Percentiles rank a stretch among this genome's conserved stretches.
Evolutionary conservation across 1,284 basidiomycete species (phyloP).

Genomic region (Vanrija humicola): DNA sequence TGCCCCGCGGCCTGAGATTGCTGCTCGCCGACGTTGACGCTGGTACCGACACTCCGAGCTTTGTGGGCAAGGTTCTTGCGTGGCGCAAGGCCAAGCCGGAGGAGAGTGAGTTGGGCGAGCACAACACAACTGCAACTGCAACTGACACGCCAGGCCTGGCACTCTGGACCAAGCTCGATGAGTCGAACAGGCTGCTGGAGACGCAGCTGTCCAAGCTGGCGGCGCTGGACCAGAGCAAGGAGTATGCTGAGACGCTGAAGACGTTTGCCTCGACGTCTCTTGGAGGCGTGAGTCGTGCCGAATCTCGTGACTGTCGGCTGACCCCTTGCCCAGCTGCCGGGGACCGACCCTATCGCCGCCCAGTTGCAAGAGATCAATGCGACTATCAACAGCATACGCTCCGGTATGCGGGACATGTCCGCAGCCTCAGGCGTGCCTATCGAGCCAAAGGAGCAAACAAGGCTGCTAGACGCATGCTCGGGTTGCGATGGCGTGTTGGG

Average conservation of each 20-base stretch:
- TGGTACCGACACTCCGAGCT: conserved; percentile 86
- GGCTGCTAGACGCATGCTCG: conserved; percentile 76
- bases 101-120: conserved; percentile 53
- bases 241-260: conserved; percentile 30
- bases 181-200: conserved; percentile 38
- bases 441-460: conserved; percentile 84
- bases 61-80: conserved; percentile 79
- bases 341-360: not conserved
- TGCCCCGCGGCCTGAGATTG: conserved; percentile 74
- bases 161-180: conserved; percentile 67
- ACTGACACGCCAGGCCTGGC: conserved; percentile 54
- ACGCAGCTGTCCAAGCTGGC: conserved; percentile 31
- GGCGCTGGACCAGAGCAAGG: conserved; percentile 31
- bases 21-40: conserved; percentile 90
- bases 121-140: not conserved
- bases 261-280: conserved; percentile 11
- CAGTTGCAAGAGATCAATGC: conserved; percentile 1
- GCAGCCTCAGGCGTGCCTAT: conserved; percentile 73
- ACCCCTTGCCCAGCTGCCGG: not conserved
- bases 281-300: conserved; percentile 24
- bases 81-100: conserved; percentile 68
- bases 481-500: conserved; percentile 78
- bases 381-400: conserved; percentile 64
- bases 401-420: conserved; percentile 86
- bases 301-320: not conserved